Base-by-base conservation (phyloP, 2,329 filamentous ascomycete species). In the Trichoderma brevicompactum region DNA sequence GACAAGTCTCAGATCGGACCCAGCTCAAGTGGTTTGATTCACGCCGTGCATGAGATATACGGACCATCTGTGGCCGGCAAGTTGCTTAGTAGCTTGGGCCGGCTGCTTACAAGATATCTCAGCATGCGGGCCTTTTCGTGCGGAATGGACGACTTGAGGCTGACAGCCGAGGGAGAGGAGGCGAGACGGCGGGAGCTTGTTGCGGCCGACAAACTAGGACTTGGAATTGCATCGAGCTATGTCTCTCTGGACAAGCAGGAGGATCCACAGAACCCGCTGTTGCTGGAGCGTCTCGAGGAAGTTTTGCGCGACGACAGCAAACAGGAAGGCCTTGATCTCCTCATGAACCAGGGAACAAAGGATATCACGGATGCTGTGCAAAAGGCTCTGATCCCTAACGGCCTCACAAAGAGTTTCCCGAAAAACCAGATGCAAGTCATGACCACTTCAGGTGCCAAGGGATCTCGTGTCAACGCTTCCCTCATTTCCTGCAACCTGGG, bases 391-490 rank as follows among this genome's bases (percentile, higher is more conserved):
- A 84, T 99, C 70, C 95, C 95, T 0, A 79, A 81, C 19, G 92
- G 92, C 48, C 85, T 99, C 34, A 88, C 92, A 72, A 99, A 98
- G 79, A 87, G 91, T 7, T 99, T 99, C 78, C 95, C 95, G 1
- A 90, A 90, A 74, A 99, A 99, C 74, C 94, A 98, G 79, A 99
- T 99, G 94, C 95, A 99, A 82, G 88, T 92, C 69, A 99, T 99
- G 95, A 99, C 95, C 23, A 91, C 90, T 13, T 97, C 95, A 65
- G 95, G 95, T 77, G 95, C 95, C 59, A 99, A 99, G 80, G 95
- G 95, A 75, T 91, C 87, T 63, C 83, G 87, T 72, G 95, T 99
- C 78, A 99, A 99, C 75, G 95, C 95, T 58, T 97, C 96, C 73
- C 87, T 97, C 67, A 99, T 99, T 77, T 98, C 94, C 32, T 98